Evolutionary conservation across 2,329 filamentous ascomycete genomes (phyloP), one percentile per base, ranked within the genome.

Genomic region (Leptographium flavum): DNA sequence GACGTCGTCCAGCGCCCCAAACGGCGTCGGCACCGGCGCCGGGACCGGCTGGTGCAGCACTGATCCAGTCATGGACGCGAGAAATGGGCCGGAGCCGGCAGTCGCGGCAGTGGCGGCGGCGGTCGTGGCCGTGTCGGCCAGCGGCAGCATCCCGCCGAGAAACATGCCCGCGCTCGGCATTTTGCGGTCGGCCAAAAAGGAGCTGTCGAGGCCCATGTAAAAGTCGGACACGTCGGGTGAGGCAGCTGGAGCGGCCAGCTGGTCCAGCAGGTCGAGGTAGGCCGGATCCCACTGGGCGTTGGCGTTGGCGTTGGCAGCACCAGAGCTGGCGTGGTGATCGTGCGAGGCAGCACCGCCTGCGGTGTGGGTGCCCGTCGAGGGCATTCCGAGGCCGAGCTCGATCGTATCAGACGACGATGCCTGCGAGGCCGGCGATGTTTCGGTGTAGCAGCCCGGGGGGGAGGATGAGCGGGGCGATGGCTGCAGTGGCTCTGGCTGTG

Each of bases 161-260:
- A 38, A 44, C 35, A 39, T 39, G 27, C 15, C 28, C 15, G 13
- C 19, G 27, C 27, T n/a, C 8, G 27, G 19, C 9, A 35, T 9
- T 17, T 40, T 27, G 37, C 35, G 28, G 23, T 22, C 37, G 2
- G 37, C 6, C 27, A 37, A 7, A 14, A 42, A 44, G 19, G 59
- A 53, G 30, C 56, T 60, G 30, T 58, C 52, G 30, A 57, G 55
- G 6, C 45, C 47, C 28, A 53, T 48, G 21, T 58, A 52, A 30
- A 56, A 47, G 21, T 47, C 42, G 2, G 40, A 36, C 2, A 47
- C 30, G 11, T 45, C 43, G 27, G 27, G 3, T 1, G 43, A 27
- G 21, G 21, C 32, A 1, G 44, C 6, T 37, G 45, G 25, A 1
- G 41, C 31, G 5, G 25, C 21, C 4, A 50, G n/a, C 31, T 50